These are phyloP conservation scores for Annulohypoxylon moriforme DNA, from an alignment of 495 filamentous ascomycete genomes.

Conservation along the genomic window DNA sequence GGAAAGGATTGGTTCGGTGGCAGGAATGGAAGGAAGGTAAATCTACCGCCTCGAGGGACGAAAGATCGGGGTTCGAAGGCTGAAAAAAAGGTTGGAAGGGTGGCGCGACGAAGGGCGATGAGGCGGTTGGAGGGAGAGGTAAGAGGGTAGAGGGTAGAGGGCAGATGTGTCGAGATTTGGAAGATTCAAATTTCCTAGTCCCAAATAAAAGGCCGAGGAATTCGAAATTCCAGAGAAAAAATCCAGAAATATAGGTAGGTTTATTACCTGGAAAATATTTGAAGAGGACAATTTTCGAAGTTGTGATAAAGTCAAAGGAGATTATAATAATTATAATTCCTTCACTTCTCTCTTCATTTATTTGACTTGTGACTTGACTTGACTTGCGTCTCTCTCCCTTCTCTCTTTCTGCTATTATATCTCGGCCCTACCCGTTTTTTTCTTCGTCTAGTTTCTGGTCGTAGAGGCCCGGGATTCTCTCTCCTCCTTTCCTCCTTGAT, in stretches of 20 bases:
- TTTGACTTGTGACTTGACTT: conserved; percentile 21
- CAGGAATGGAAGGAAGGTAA: conserved; percentile 57
- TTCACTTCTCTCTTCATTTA: conserved; percentile 44
- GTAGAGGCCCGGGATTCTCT: conserved; percentile 48
- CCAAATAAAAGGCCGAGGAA: conserved; percentile 44
- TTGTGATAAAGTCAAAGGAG: conserved; percentile 40
- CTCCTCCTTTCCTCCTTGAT: conserved; percentile 55
- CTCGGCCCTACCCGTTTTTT: conserved; percentile 41
- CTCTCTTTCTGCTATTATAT: conserved; percentile 43
- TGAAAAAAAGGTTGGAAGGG: not conserved
- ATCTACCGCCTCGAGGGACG: conserved; percentile 57
- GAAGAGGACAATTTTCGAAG: conserved; percentile 40
- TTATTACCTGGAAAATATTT: conserved; percentile 46
- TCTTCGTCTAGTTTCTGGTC: conserved; percentile 41
- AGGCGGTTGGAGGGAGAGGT: conserved; percentile 34
- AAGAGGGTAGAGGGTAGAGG: not conserved
- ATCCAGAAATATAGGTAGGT: conserved; percentile 38
- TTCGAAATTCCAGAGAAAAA: conserved; percentile 35
- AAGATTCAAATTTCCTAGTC: conserved; percentile 40
- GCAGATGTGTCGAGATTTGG: conserved; percentile 44
- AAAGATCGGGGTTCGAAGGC: not conserved
- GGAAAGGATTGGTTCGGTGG: conserved; percentile 53
- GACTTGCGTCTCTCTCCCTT: conserved; percentile 45
- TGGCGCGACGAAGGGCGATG: conserved; percentile 11
- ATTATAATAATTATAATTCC: conserved; percentile 16